A percentile compares a stretch with the other conserved stretches of the same genome.
Evolutionary conservation across 2,329 filamentous ascomycete species (phyloP).

Genomic region (Cercospora sesami): DNA sequence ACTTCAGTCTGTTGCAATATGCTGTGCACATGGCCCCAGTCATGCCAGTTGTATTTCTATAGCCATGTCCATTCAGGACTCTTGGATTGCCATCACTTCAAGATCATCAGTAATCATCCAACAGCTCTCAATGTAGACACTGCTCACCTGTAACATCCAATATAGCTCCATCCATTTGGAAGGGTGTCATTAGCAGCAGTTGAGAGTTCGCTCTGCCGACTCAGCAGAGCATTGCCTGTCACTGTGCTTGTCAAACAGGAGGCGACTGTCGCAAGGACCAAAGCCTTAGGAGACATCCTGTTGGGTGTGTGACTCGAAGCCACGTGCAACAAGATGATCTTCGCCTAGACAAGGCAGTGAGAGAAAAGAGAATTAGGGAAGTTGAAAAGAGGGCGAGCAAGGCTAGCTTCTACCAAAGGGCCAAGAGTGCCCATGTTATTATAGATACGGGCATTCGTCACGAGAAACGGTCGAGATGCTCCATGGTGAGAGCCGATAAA

Average conservation of each 20-base stretch:
- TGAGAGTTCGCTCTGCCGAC: slow-evolving; percentile 12
- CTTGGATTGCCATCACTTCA: slow-evolving; percentile 25
- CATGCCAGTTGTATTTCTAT: slow-evolving; percentile 23
- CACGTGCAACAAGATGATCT: slow-evolving; percentile 1
- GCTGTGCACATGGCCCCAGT: slow-evolving; percentile 27
- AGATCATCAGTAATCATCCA: background rate
- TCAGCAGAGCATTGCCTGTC: background rate
- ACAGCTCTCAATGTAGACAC: background rate
- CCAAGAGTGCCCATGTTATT: slow-evolving; percentile 4
- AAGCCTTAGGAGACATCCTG: background rate
- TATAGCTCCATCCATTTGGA: slow-evolving; percentile 29
- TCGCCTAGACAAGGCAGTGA: background rate
- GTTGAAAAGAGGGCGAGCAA: background rate
- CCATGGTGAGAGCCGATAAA: background rate
- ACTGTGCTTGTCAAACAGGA: background rate
- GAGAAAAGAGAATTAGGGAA: background rate
- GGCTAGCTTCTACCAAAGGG: background rate
- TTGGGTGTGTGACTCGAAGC: background rate
- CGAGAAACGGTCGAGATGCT: background rate
- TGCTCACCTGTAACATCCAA: slow-evolving; percentile 30
- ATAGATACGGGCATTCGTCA: background rate
- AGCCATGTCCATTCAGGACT: slow-evolving; percentile 20
- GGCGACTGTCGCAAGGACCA: background rate
- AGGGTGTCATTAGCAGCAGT: slow-evolving; percentile 24
- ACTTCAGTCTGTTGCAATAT: slow-evolving; percentile 27